Evolutionary conservation across 805 yeast species (phyloP), one percentile per base, ranked within the genome.

Genomic region (Kuraishia piskuri): DNA sequence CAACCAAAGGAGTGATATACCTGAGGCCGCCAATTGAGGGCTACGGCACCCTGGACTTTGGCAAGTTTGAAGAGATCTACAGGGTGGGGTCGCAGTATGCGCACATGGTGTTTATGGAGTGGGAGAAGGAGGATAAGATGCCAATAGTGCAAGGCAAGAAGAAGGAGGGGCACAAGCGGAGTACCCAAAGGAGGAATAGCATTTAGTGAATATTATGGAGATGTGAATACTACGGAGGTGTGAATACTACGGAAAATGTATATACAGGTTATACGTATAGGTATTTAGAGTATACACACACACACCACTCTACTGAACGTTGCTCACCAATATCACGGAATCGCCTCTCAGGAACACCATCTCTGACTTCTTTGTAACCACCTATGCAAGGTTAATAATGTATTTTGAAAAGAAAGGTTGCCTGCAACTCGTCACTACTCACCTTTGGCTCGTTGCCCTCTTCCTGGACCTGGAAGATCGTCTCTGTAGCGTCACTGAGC

Each of bases 271-370:
- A 31, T 12, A 31, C 3, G 8, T 31, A 31, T 12, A 5, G n/a
- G 17, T 31, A 10, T 31, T 31, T 31, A 31, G 10, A 7, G 31
- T 25, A 25, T 12, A 31, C 9, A 12, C 17, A 31, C 40, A 31
- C 14, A n/a, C 24, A 9, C 24, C 22, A 17, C 22, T 48, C 24
- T 46, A 17, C 22, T 48, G 22, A n/a, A 23, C 48, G 9, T 25
- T 40, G 23, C 52, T 50, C 19, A 94, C 84, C 60, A 91, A 77
- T 51, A 95, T 89, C 48, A 94, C 98, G 2, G 95, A 84, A 70
- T 94, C 99, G n/a, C 99, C 99, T 73, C 99, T 84, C 17, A 94
- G 91, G 70, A 92, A 92, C 47, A 94, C 83, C 90, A 94, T 88
- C 53, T 89, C 96, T 19, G 90, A 79, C 57, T 78, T 77, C 63